Conservation (phyloP, 2,329 filamentous ascomycete genomes). For the Dactylellina leptospora region DNA sequence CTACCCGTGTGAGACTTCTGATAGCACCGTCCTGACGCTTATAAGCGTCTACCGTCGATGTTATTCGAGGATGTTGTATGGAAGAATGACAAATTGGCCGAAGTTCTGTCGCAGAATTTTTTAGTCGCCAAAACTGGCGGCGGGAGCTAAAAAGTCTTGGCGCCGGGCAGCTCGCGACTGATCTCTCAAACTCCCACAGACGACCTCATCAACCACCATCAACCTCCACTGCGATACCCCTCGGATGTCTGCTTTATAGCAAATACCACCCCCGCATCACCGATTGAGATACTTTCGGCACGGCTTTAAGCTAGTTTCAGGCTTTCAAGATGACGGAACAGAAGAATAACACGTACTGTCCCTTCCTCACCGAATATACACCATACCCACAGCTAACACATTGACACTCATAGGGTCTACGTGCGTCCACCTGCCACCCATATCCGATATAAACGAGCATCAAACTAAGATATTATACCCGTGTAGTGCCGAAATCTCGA, state of each 20-base stretch:
- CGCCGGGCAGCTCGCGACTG: slow-evolving; percentile 27
- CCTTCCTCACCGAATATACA: background rate
- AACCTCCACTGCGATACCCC: background rate
- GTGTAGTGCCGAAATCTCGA: slow-evolving; percentile 76
- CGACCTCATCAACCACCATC: slow-evolving; percentile 14
- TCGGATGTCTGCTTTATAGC: slow-evolving; percentile 26
- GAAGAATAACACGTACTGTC: slow-evolving; percentile 42
- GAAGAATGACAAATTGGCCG: background rate
- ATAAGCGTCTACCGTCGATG: background rate
- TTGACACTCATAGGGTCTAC: slow-evolving; percentile 44
- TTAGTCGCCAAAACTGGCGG: slow-evolving; percentile 16
- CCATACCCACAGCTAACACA: slow-evolving; percentile 26
- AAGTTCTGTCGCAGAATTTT: slow-evolving; percentile 47
- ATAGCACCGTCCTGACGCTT: background rate
- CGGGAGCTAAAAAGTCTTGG: slow-evolving; percentile 49
- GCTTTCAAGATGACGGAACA: slow-evolving; percentile 38
- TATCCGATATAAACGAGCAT: background rate
- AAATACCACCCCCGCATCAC: background rate
- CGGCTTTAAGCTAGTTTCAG: background rate
- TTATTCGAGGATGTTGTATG: background rate
- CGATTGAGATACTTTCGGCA: background rate
- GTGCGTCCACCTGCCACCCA: slow-evolving; percentile 35
- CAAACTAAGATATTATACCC: slow-evolving; percentile 57
- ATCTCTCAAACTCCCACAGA: slow-evolving; percentile 5
- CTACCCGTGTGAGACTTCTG: background rate